Percentiles rank a stretch among this genome's conserved stretches.
phyloP scores from a whole-genome alignment of 495 filamentous ascomycete genomes.

The Friedmanniomyces simplex region DNA sequence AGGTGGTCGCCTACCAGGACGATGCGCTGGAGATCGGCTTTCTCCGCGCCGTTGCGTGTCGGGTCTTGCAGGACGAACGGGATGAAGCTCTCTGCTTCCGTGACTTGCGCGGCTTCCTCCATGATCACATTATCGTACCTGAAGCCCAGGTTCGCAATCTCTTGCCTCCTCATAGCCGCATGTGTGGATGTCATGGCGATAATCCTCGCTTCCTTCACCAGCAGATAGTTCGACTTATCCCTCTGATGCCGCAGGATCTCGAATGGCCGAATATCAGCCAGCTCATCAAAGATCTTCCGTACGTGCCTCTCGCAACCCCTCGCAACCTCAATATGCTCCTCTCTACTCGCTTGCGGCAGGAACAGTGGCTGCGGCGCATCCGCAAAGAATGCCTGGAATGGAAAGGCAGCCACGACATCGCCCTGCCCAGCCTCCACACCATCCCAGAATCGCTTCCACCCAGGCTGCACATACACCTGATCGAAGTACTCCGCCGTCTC shows the following conservation, averaged over 20 bases:
- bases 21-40: constrained; percentile 68
- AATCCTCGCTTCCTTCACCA: constrained; percentile 89
- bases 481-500: constrained; percentile 98
- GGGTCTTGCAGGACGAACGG: constrained; percentile 81
- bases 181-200: constrained; percentile 98
- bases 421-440: constrained; percentile 36
- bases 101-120: constrained; percentile 98
- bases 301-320: constrained; percentile 86
- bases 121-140: constrained; percentile 96
- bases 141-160: constrained; percentile 86
- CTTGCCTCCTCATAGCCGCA: constrained; percentile 90
- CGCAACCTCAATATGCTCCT: constrained; percentile 64
- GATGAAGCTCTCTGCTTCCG: constrained; percentile 95
- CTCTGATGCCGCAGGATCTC: constrained; percentile 80
- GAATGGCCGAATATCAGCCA: constrained; percentile 90
- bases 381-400: constrained; percentile 82
- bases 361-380: constrained; percentile 84
- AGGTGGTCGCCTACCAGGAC: constrained; percentile 93
- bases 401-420: constrained; percentile 66
- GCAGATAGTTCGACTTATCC: constrained; percentile 90
- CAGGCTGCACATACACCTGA: constrained; percentile 75
- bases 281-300: constrained; percentile 79
- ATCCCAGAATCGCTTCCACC: constrained; percentile 80
- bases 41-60: not conserved
- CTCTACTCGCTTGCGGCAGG: constrained; percentile 48